Evolutionary conservation across 176 grass and related monocot genomes (phyloP), one percentile per base, ranked within the genome.

Genomic region (Oryza longistaminata): DNA sequence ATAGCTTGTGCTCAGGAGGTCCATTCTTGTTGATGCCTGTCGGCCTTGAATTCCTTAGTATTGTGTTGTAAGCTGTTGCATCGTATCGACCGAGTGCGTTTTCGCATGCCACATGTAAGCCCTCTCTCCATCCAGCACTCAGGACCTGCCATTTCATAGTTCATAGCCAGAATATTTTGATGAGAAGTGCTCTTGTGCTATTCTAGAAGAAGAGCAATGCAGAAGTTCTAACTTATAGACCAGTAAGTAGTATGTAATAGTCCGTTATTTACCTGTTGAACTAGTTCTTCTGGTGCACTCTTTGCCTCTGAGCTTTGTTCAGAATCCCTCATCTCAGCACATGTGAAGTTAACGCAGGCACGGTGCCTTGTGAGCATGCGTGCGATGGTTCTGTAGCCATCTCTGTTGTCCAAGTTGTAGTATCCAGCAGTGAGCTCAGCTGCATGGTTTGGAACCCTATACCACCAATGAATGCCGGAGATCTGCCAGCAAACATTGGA

Each of bases 381-480:
- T 26, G 93, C 93, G 75, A 95, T 87, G 44, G 95, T 89, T 90
- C 85, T 88, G 82, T 98, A 98, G 26, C 95, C 93, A 11, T 98
- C 95, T 81, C 91, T 86, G 24, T 92, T 68, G 78, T 85, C 92
- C 71, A 90, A 64, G 76, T 95, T 93, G 83, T 98, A 93, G 80
- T 93, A 98, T 15, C 93, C 93, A 0, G 96, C 87, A 37, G 93
- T 95, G 49, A 98, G 89, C 88, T 98, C 93, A 43, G 93, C 96
- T 70, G 96, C 96, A 9, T 98, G 96, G 79, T 78, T 95, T 12
- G 91, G 87, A 90, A 88, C 87, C 33, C 10, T 87, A 40, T 98
- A 98, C 93, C 93, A 95, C 96, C 96, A 95, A 75, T 95, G 96
- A 55, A 98, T 93, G 21, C 96, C 93, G 29, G 96, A 88, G 64